Evolutionary conservation across 345 rosid genomes (phyloP).

Genomic region (Cardamine resedifolia): DNA sequence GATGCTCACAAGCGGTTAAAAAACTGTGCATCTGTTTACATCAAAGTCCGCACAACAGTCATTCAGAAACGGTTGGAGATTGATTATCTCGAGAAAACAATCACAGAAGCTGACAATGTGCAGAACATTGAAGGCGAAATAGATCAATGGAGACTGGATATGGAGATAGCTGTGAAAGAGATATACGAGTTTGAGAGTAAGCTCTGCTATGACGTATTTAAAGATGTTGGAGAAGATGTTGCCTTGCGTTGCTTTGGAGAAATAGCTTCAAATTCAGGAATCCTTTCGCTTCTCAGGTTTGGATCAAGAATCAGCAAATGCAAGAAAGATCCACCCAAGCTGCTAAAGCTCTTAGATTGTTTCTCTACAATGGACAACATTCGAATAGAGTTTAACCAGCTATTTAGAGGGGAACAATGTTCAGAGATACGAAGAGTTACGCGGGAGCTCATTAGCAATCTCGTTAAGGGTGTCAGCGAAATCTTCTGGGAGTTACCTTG

Average conservation of each 20-base stretch:
- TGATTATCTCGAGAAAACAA: slow-evolving; percentile 49
- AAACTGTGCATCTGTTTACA: slow-evolving; percentile 42
- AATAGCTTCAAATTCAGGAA: slow-evolving; percentile 54
- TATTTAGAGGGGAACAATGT: slow-evolving; percentile 59
- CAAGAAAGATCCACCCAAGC: slow-evolving; percentile 62
- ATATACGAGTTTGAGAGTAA: slow-evolving; percentile 49
- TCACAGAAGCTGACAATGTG: slow-evolving; percentile 46
- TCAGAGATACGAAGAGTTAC: slow-evolving; percentile 55
- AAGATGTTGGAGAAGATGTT: slow-evolving; percentile 34
- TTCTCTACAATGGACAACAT: slow-evolving; percentile 58
- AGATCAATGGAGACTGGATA: slow-evolving; percentile 56
- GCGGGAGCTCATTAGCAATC: slow-evolving; percentile 55
- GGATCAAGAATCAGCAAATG: slow-evolving; percentile 57
- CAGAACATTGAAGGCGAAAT: slow-evolving; percentile 46
- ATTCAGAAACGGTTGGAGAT: slow-evolving; percentile 42
- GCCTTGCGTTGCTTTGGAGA: slow-evolving; percentile 48
- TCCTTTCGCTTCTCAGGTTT: slow-evolving; percentile 53
- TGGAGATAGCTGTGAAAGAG: slow-evolving; percentile 52
- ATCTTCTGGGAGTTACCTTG: slow-evolving; percentile 72
- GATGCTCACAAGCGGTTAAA: slow-evolving; percentile 39
- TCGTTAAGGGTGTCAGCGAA: slow-evolving; percentile 57
- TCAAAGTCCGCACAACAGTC: slow-evolving; percentile 43
- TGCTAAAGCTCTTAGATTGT: slow-evolving; percentile 62
- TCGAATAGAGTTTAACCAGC: slow-evolving; percentile 59
- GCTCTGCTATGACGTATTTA: slow-evolving; percentile 53